A percentile compares a stretch with the other conserved stretches of the same genome.
phyloP scores from a whole-genome alignment of 495 filamentous ascomycete genomes.

The Hypoxylon intermedium region DNA sequence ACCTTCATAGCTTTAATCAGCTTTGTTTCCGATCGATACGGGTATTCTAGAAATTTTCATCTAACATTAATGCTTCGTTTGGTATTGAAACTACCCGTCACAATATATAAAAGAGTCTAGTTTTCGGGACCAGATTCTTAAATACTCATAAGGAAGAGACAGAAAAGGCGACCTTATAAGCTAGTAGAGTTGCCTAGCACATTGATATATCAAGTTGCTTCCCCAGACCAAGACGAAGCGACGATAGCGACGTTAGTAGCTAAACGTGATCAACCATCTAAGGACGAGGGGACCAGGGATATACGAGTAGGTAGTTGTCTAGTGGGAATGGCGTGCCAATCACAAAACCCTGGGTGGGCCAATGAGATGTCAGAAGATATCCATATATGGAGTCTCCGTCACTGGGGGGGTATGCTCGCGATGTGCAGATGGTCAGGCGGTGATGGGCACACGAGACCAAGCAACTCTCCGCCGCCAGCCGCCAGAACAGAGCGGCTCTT shows the following conservation, averaged over 20 bases:
- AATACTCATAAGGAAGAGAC: too few species aligned
- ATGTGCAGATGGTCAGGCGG: slow-evolving; percentile 29
- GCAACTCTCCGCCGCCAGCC: slow-evolving; percentile 22
- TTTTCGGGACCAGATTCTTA: too few species aligned
- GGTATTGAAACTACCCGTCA: too few species aligned
- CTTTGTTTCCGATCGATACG: not conserved
- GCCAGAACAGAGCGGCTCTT: slow-evolving; percentile 21
- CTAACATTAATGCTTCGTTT: too few species aligned
- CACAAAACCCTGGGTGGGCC: slow-evolving; percentile 5
- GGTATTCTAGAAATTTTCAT: not conserved
- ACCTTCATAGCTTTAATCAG: not conserved
- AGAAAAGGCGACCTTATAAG: too few species aligned
- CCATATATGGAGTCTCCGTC: slow-evolving; percentile 16
- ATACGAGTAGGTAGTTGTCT: slow-evolving; percentile 5
- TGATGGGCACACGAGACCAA: slow-evolving; percentile 32
- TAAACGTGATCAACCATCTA: slow-evolving; percentile 10
- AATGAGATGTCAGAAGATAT: slow-evolving; percentile 19
- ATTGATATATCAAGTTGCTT: not conserved
- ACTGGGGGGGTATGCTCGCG: slow-evolving; percentile 14
- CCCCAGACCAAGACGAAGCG: not conserved
- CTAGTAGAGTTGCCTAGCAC: too few species aligned
- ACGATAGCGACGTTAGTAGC: not conserved
- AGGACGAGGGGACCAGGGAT: slow-evolving; percentile 7
- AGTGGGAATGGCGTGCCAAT: slow-evolving; percentile 27
- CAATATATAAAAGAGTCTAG: too few species aligned